Percentiles rank a stretch among this genome's conserved stretches.
Conservation (phyloP, 352 stramenopile genomes). For the Blastocystis sp. region DNA sequence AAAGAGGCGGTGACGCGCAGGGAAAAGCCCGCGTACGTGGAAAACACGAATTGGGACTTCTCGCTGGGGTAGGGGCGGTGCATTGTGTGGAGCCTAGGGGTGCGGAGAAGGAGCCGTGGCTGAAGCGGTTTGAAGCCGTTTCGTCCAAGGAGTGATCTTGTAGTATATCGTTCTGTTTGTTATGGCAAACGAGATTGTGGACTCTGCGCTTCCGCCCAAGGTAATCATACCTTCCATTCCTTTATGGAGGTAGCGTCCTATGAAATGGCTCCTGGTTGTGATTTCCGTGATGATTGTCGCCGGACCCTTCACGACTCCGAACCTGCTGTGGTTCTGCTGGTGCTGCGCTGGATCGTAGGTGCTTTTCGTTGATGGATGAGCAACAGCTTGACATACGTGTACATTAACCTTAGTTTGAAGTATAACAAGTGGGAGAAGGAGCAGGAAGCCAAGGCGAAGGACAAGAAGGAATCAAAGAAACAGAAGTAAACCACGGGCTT, state of each 20-base stretch:
- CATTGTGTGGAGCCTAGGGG: neutral
- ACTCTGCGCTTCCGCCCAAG: neutral
- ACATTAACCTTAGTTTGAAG: conserved; percentile 52
- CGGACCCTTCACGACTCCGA: conserved; percentile 46
- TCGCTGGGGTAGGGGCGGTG: neutral
- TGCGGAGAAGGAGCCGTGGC: neutral
- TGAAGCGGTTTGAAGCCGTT: neutral
- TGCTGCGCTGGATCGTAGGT: conserved; percentile 33
- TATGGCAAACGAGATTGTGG: neutral
- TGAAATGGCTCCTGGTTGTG: conserved; percentile 46
- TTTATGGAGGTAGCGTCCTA: conserved; percentile 5
- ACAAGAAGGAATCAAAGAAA: conserved; percentile 65
- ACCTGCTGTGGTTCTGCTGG: conserved; percentile 63
- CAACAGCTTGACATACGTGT: conserved; percentile 46
- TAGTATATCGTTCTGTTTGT: neutral
- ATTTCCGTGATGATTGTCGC: conserved; percentile 34
- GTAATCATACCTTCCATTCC: neutral
- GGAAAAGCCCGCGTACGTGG: neutral
- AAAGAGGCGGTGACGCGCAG: neutral
- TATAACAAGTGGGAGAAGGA: conserved; percentile 24
- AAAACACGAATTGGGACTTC: conserved; percentile 18
- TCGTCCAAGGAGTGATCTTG: neutral
- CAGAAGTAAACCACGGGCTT: conserved; percentile 33
- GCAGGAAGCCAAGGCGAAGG: conserved; percentile 18
- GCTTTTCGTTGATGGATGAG: neutral